Evolutionary conservation across 2,329 filamentous ascomycete species (phyloP), one percentile per base, ranked within the genome.

Genomic region (Colletotrichum sp.): DNA sequence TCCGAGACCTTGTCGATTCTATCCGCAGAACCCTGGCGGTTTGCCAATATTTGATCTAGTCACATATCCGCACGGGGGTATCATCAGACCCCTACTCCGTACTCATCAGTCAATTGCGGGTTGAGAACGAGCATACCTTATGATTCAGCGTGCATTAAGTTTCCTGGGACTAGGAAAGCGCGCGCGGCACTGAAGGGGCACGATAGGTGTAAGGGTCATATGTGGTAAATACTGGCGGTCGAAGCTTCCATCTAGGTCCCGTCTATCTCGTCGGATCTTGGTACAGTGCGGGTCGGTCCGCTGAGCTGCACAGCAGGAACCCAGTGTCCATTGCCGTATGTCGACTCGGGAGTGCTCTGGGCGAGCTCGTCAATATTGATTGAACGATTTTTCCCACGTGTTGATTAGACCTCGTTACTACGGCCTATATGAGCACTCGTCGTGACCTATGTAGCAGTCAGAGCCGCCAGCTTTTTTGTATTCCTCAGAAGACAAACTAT

Each of bases 301-400:
- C 43, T 21, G 43, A 52, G 43, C n/a, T 52, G 43, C 43, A 52
- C 18, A 52, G 43, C 43, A 52, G 43, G n/a, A 52, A 52, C 10
- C n/a, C 10, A n/a, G 18, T 48, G n/a, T 58, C 43, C 2, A 21
- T 52, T 52, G 43, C n/a, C n/a, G 6, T 52, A 13, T 21, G 43
- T 52, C 3, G n/a, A 13, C n/a, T 52, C 2, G n/a, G 0, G 9
- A 52, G 1, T 0, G 43, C n/a, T 21, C 43, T 52, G 12, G 43
- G 10, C 6, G 43, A 48, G n/a, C 43, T 21, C n/a, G 6, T 21
- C n/a, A 21, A 2, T 3, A 24, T 52, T 21, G n/a, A 52, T 52
- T 52, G 1, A 52, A 24, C 12, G n/a, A 13, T 8, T 13, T 21
- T 21, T 7, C 0, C n/a, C 43, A 13, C 4, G 43, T 21, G n/a